Percentiles rank a stretch among this genome's conserved stretches.
Evolutionary conservation across 345 rosid genomes (phyloP).

Genomic region (Eucalyptus cloeziana): DNA sequence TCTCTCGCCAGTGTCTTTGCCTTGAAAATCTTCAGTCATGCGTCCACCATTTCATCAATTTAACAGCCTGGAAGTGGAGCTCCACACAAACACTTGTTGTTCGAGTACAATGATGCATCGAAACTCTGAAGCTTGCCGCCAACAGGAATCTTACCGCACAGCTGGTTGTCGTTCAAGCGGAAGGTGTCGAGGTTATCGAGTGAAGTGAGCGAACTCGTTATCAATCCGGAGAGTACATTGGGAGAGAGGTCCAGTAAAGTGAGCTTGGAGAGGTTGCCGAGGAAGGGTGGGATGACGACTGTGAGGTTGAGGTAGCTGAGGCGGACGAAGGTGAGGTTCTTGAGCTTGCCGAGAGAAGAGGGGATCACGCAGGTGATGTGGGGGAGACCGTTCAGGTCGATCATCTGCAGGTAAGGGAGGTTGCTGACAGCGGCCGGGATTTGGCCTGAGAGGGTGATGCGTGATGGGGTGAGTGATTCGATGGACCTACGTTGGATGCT

Average conservation of each 20-base stretch:
- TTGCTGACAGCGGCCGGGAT: conserved; percentile 47
- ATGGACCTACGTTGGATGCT: too few species aligned
- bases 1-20: not conserved
- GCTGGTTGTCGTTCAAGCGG: not conserved
- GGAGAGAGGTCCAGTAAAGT: not conserved
- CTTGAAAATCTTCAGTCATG: not conserved
- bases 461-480: too few species aligned
- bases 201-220: not conserved
- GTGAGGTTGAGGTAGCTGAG: conserved; percentile 7
- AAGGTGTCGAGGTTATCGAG: not conserved
- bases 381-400: conserved; percentile 38
- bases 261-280: not conserved
- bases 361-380: conserved; percentile 49
- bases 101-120: not conserved
- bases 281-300: not conserved
- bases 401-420: conserved; percentile 37
- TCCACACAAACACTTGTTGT: conserved; percentile 1
- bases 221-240: not conserved
- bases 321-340: conserved; percentile 28
- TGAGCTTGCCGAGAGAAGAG: conserved; percentile 45
- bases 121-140: not conserved
- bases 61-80: not conserved
- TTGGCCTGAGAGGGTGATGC: conserved; percentile 40
- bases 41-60: not conserved
- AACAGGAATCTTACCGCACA: not conserved